phyloP scores from a whole-genome alignment of 192 early-diverging fungal genomes.

The Backusella sp. region DNA sequence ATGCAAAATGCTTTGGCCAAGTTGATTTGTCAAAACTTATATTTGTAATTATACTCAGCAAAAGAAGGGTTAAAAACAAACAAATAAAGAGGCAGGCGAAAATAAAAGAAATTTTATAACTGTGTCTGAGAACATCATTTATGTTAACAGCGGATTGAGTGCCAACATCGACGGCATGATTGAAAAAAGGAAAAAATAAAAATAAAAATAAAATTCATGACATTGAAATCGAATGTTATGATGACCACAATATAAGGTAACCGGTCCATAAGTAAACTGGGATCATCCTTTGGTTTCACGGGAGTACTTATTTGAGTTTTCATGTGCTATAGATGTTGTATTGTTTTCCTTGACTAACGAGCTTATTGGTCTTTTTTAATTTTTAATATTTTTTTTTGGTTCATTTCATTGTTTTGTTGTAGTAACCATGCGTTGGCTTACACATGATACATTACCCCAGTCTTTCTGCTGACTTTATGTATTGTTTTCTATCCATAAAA shows the following conservation, averaged over 20 bases:
- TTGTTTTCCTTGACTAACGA: background rate
- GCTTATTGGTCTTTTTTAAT: background rate
- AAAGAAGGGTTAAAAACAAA: background rate
- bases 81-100: background rate
- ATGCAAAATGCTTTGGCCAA: slow-evolving; percentile 6
- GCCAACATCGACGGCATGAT: background rate
- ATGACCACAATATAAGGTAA: background rate
- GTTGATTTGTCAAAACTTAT: background rate
- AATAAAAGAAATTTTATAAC: background rate
- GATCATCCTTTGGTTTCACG: background rate
- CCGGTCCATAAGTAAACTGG: background rate
- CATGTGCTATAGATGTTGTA: background rate
- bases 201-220: background rate
- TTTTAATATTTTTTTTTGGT: background rate
- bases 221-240: background rate
- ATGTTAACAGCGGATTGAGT: background rate
- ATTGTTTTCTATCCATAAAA: background rate
- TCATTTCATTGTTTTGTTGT: slow-evolving; percentile 1
- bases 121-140: background rate
- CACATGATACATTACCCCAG: background rate
- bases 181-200: background rate
- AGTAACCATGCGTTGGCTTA: background rate
- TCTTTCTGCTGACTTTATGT: background rate
- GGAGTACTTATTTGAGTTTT: background rate
- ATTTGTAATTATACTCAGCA: background rate